phyloP scores from a whole-genome alignment of 2,329 filamentous ascomycete genomes.

The Diplodia mutila region DNA sequence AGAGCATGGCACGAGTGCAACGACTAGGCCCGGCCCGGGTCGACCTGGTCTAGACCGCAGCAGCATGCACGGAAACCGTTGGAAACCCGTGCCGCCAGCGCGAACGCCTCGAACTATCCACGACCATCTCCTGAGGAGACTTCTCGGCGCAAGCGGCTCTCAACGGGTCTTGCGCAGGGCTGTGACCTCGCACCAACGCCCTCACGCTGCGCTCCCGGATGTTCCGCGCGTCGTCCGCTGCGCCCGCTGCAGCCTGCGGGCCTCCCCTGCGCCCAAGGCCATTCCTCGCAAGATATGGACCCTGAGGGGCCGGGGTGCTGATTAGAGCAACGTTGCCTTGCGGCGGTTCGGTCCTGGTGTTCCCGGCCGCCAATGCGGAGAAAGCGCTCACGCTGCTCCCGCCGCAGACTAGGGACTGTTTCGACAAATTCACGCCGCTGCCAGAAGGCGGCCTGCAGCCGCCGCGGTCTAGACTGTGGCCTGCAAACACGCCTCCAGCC shows the following conservation, averaged over 20 bases:
- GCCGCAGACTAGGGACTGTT: too few relatives aligned
- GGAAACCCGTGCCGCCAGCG: constrained; percentile 9
- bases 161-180: constrained; percentile 4
- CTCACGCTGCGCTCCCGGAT: not conserved
- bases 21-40: constrained; percentile 10
- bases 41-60: constrained; percentile 8
- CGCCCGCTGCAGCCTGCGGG: constrained; percentile 7
- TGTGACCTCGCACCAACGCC: not conserved
- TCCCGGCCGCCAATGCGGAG: not conserved
- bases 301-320: not conserved
- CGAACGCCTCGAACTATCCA: constrained; percentile 14
- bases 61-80: not conserved
- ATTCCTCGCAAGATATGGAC: not conserved
- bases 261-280: not conserved
- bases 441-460: constrained; percentile 20
- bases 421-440: constrained; percentile 7
- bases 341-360: constrained; percentile 6
- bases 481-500: constrained; percentile 4
- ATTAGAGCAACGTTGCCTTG: constrained; percentile 11
- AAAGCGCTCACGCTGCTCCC: not conserved
- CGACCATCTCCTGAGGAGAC: constrained; percentile 8
- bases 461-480: constrained; percentile 6
- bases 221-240: constrained; percentile 1
- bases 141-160: constrained; percentile 1
- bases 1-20: not conserved